Percentiles rank a stretch among this genome's conserved stretches.
These are phyloP conservation scores for Acanthamoeba healyi DNA, from an alignment of 208 protist genomes.

Conservation along the genomic window DNA sequence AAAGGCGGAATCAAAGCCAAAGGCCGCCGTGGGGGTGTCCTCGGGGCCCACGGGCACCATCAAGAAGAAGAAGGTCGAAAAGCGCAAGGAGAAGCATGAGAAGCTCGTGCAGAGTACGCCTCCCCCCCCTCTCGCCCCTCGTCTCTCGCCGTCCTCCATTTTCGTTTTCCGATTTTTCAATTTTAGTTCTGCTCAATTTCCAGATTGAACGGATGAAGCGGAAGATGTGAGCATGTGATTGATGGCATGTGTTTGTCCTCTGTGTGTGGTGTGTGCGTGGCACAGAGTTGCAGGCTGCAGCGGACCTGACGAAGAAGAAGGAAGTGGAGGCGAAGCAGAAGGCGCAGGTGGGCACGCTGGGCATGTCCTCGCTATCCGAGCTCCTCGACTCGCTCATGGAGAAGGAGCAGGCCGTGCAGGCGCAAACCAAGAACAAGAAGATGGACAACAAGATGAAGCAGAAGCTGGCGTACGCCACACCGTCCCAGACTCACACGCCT, in stretches of 20 bases:
- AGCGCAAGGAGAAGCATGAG: conserved; percentile 29
- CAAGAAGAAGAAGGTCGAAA: conserved; percentile 7
- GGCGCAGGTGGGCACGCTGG: neutral
- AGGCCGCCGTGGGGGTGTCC: neutral
- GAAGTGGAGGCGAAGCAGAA: neutral
- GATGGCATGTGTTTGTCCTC: neutral
- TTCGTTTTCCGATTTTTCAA: no score
- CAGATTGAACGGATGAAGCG: no score
- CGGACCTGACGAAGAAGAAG: conserved; percentile 6
- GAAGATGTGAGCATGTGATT: no score
- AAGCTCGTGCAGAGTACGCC: conserved; percentile 4
- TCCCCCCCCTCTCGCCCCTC: no score
- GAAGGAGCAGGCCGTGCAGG: neutral
- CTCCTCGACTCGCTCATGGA: neutral
- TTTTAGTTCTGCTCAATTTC: no score
- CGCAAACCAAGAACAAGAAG: neutral
- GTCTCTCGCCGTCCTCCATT: no score
- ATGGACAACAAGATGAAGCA: neutral
- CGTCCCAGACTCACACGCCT: neutral
- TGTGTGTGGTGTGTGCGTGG: neutral
- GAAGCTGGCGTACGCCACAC: neutral
- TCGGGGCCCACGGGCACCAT: neutral
- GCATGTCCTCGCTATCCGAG: neutral
- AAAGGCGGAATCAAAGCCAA: no score
- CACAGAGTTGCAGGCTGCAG: neutral